Base-by-base conservation (phyloP, 768 basidiomycete species). In the Kwoniella europaea region DNA sequence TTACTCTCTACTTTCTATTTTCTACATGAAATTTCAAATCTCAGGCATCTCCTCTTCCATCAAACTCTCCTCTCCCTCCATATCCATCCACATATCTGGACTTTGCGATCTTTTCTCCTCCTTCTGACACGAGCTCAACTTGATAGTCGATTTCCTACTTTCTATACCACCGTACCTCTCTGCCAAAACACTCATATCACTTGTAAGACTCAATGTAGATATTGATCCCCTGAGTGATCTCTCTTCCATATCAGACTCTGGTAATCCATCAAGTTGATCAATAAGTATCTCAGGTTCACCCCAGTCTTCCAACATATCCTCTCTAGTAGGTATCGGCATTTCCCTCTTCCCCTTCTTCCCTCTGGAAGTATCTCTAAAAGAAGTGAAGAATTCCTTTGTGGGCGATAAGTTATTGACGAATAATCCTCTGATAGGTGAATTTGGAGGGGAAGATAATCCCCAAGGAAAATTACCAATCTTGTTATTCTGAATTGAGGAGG, bases 211-310 rank as follows among this genome's bases (percentile, higher is more conserved):
- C 55, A 59, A 10, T 12, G 42, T 64, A 10, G 62, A 53, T 13
- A 52, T 60, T 3, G 56, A 65, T 22, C 35, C 60, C 20, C 44
- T 44, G 22, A 59, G 12, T 10, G 68, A 63, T 20, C 43, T 24
- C 35, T 29, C 46, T 42, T 63, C 42, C 4, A n/a, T 41, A 35
- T 35, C 35, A 52, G 4, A 24, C 29, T 42, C 35, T 18, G 20
- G 7, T 27, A 24, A 58, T 10, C 16, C 27, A 1, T 29, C 29
- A 42, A 4, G 6, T n/a, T 65, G 50, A 54, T 70, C 68, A 29
- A 70, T 70, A 5, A 70, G 62, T 16, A 70, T 61, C 22, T 70
- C 68, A 46, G 68, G 68, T n/a, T 70, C 68, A 35, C 68, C 68
- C 68, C 68, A 70, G 35, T 70, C 62, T 27, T 64, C 63, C 41